Evolutionary conservation across 345 rosid species (phyloP).

Genomic region (Erucastrum elatum): DNA sequence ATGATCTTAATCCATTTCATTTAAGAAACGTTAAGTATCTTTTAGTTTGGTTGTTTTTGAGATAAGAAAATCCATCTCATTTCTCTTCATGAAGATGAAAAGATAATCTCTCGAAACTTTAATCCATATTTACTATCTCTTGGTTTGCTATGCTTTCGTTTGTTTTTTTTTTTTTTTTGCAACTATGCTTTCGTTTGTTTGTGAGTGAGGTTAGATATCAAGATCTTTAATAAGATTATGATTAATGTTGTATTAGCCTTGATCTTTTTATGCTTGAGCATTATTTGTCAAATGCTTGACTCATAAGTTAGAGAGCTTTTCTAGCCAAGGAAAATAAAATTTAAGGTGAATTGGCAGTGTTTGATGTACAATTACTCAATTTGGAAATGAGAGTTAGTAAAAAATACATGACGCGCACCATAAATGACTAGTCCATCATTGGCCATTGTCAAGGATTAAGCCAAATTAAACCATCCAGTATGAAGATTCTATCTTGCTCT

Average conservation of each 20-base stretch:
- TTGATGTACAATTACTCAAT: not conserved
- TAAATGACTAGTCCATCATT: not conserved
- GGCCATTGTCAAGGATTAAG: not conserved
- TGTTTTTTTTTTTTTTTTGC: too few species aligned
- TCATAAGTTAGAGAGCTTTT: not conserved
- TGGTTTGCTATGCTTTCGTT: too few species aligned
- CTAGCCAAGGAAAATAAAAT: not conserved
- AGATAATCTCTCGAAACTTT: not conserved
- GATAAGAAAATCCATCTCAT: not conserved
- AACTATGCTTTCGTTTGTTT: too few species aligned
- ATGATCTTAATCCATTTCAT: not conserved
- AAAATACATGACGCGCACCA: not conserved
- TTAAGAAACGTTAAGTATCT: not conserved
- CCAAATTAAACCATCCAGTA: too few species aligned
- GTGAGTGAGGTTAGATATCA: too few species aligned
- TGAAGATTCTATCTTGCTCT: not conserved
- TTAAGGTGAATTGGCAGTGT: not conserved
- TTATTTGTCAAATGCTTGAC: not conserved
- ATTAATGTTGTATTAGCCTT: not conserved
- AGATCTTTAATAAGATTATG: not conserved
- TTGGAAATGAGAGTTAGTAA: not conserved
- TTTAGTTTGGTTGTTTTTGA: not conserved
- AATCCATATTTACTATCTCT: not conserved
- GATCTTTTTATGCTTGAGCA: not conserved
- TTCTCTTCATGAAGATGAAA: not conserved